Percentiles rank a stretch among this genome's conserved stretches.
Evolutionary conservation across 2,329 filamentous ascomycete genomes (phyloP).

Genomic region (Arachnopeziza araneosa): DNA sequence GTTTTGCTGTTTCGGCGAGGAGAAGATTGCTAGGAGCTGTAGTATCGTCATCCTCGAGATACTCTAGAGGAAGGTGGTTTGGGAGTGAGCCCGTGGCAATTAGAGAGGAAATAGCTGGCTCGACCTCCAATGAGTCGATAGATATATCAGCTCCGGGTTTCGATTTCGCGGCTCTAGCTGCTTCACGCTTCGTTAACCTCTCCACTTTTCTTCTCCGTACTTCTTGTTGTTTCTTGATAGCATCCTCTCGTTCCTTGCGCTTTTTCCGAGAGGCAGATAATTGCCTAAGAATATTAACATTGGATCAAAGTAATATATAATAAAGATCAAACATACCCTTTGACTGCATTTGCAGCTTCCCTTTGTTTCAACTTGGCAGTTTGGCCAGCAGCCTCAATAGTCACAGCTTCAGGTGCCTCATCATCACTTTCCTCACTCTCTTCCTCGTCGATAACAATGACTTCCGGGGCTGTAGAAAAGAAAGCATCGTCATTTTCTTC

Average conservation of each 20-base stretch:
- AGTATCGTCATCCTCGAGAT: constrained; percentile 24
- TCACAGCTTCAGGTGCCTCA: constrained; percentile 29
- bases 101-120: not conserved
- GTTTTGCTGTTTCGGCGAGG: not conserved
- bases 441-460: constrained; percentile 6
- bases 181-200: not conserved
- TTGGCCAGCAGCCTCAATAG: constrained; percentile 20
- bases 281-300: constrained; percentile 20
- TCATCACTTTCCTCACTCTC: constrained; percentile 24
- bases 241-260: constrained; percentile 25
- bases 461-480: not conserved
- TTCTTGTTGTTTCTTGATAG: constrained; percentile 21
- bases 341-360: constrained; percentile 25
- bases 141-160: not conserved
- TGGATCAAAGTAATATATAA: constrained; percentile 1
- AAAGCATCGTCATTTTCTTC: not conserved
- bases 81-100: constrained; percentile 14
- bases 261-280: constrained; percentile 22
- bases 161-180: constrained; percentile 3
- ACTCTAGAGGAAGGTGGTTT: constrained; percentile 26
- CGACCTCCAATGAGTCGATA: not conserved
- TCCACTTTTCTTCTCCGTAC: constrained; percentile 22
- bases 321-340: constrained; percentile 18
- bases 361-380: constrained; percentile 15
- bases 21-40: not conserved